Conservation (phyloP, 2,329 filamentous ascomycete species). For the Neonectria ditissima region DNA sequence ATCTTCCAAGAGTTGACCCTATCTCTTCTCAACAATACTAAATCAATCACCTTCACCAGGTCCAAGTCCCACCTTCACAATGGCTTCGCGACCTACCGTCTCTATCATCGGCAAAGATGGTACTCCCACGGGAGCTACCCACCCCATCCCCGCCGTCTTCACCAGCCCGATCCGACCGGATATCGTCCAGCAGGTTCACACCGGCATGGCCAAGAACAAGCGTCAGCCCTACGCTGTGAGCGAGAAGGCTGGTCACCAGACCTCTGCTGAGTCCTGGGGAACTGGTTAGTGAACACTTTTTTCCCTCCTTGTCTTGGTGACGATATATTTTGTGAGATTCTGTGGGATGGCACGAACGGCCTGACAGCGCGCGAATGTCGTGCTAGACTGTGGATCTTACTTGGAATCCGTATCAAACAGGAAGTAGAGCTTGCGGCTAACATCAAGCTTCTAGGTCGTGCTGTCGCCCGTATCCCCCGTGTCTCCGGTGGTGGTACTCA, state of each 20-base stretch:
- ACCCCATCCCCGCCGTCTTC: constrained; percentile 97
- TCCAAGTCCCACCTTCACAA: constrained; percentile 66
- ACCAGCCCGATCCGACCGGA: constrained; percentile 96
- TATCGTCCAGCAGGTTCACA: constrained; percentile 99
- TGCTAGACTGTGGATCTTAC: neutral
- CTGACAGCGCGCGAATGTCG: neutral
- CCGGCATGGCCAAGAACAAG: constrained; percentile 99
- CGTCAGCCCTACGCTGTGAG: constrained; percentile 99
- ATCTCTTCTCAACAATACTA: constrained; percentile 32
- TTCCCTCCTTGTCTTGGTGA: constrained; percentile 26
- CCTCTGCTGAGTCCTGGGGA: constrained; percentile 99
- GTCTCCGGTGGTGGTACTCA: constrained; percentile 99
- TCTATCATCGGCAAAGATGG: constrained; percentile 97
- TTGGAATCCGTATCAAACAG: constrained; percentile 10
- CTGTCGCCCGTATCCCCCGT: constrained; percentile 99
- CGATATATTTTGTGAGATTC: constrained; percentile 30
- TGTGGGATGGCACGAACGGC: constrained; percentile 27
- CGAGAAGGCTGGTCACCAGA: constrained; percentile 99
- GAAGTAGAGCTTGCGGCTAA: constrained; percentile 38
- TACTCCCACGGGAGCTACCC: constrained; percentile 87
- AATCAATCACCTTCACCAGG: constrained; percentile 41
- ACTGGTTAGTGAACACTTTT: constrained; percentile 77
- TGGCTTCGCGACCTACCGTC: constrained; percentile 97
- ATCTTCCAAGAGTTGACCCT: constrained; percentile 20
- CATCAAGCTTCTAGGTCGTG: constrained; percentile 75